Percentiles rank a stretch among this genome's conserved stretches.
These are phyloP conservation scores for Pseudozyma pruni DNA, from an alignment of 1,284 basidiomycete genomes.

Conservation along the genomic window DNA sequence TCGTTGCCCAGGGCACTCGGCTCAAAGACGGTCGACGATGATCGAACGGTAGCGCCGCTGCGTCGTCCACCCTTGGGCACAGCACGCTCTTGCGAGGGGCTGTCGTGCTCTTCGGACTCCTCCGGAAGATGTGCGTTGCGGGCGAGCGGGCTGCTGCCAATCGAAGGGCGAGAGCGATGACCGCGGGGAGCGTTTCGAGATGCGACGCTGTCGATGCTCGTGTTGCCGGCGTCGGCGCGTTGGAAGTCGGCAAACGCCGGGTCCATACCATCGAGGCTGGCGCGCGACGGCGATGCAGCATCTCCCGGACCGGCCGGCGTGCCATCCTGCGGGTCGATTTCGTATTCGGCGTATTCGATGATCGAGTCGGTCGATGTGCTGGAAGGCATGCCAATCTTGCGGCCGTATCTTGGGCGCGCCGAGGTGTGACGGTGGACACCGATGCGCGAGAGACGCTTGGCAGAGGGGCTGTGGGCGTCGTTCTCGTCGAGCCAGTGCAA, in stretches of 20 bases:
- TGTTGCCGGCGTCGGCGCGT: slow-evolving; percentile 29
- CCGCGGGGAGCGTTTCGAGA: slow-evolving; percentile 15
- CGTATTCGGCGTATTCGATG: slow-evolving; percentile 41
- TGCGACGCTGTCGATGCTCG: slow-evolving; percentile 29
- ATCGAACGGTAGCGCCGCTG: slow-evolving; percentile 33
- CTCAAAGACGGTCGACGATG: slow-evolving; percentile 42
- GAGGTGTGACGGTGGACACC: slow-evolving; percentile 29
- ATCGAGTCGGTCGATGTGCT: slow-evolving; percentile 51
- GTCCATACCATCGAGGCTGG: slow-evolving; percentile 57
- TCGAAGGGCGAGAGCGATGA: slow-evolving; percentile 40
- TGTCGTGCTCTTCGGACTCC: slow-evolving; percentile 22
- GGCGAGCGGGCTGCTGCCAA: slow-evolving; percentile 53
- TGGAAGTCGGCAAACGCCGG: slow-evolving; percentile 52
- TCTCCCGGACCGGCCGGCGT: slow-evolving; percentile 33
- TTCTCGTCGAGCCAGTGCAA: slow-evolving; percentile 35
- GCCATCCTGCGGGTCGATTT: slow-evolving; percentile 33
- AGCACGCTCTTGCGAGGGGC: slow-evolving; percentile 20
- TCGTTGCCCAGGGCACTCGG: slow-evolving; percentile 55
- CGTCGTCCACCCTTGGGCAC: slow-evolving; percentile 37
- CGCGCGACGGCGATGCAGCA: slow-evolving; percentile 48
- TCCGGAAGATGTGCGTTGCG: slow-evolving; percentile 27
- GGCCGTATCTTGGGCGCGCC: slow-evolving; percentile 31
- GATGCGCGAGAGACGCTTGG: slow-evolving; percentile 22
- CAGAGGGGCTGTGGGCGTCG: slow-evolving; percentile 37
- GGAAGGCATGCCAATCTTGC: slow-evolving; percentile 40